Base-by-base conservation (phyloP, 2,329 filamentous ascomycete species). In the Thermothelomyces thermophilus region DNA sequence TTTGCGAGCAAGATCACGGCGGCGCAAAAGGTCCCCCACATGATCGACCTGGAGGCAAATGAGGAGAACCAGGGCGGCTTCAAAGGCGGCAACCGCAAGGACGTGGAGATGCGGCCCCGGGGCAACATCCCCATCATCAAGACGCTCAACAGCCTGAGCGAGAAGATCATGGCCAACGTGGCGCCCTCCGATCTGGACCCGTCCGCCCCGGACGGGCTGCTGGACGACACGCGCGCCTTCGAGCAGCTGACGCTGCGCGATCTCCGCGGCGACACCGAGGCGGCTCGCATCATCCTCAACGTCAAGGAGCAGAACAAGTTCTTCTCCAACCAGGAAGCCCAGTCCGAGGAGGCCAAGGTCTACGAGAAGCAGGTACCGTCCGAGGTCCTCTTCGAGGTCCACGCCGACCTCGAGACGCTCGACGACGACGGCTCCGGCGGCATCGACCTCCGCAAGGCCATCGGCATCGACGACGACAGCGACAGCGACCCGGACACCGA, bases 61-160 rank as follows among this genome's bases (percentile, higher is more conserved):
- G 93, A 97, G 68, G 87, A 93, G 66, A 91, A 98, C 62, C 84
- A 95, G 66, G 94, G 90, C 59, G 94, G 90, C 57, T 80, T 84
- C 62, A 84, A 78, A 60, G 70, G 77, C 54, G 93, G 93, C 43
- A 97, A 98, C 65, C 77, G 85, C 46, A 89, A 91, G 48, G 90
- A 97, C 64, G 71, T 86, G 31, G 93, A 94, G 57, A 96, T 97
- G 89, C 80, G 88, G 30, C 89, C 90, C 2, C 76, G 82, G 10
- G 72, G 79, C 40, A 91, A 93, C 63, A 84, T 93, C 2, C 90
- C 90, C 10, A 94, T 97, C 54, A 84, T 97, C 56, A 83, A 86
- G 54, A 90, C 88, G 0, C 73, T 98, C 49, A 98, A 98, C 65
- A 88, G 79, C 53, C 77, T 97, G 49, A 95, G 89, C 60, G 89